A percentile compares a stretch with the other conserved stretches of the same genome.
phyloP scores from a whole-genome alignment of 148 eudicot species.

The Pouteria glomerata region DNA sequence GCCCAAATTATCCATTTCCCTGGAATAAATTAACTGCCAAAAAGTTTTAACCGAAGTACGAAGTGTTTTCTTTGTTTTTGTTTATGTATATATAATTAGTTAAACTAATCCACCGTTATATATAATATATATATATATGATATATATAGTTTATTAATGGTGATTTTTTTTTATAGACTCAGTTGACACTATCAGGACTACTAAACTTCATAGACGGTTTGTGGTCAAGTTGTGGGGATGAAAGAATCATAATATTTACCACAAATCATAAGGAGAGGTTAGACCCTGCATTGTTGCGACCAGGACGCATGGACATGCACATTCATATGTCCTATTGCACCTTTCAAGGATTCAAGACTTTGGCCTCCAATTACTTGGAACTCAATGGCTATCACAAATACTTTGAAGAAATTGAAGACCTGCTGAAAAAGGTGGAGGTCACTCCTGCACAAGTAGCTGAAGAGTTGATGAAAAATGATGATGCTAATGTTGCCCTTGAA shows the following conservation, averaged over 20 bases:
- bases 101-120: no score
- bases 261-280: slow-evolving; percentile 15
- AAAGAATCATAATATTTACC: slow-evolving; percentile 14
- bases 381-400: background rate
- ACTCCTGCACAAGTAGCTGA: slow-evolving; percentile 21
- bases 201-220: slow-evolving; percentile 17
- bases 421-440: background rate
- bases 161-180: no score
- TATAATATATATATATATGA: no score
- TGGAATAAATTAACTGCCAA: no score
- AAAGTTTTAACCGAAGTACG: no score
- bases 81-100: no score
- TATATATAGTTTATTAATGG: no score
- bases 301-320: slow-evolving; percentile 26
- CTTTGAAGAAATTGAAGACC: slow-evolving; percentile 11
- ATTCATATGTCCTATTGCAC: slow-evolving; percentile 21
- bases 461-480: slow-evolving; percentile 21
- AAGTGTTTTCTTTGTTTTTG: no score
- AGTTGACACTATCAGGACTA: slow-evolving; percentile 18
- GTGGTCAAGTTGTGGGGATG: slow-evolving; percentile 24
- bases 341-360: slow-evolving; percentile 12
- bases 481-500: slow-evolving; percentile 10
- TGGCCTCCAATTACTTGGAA: slow-evolving; percentile 20
- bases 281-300: slow-evolving; percentile 22
- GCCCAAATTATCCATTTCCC: no score